Conservation (phyloP, 2,329 filamentous ascomycete species). For the Neospermospora avenae region DNA sequence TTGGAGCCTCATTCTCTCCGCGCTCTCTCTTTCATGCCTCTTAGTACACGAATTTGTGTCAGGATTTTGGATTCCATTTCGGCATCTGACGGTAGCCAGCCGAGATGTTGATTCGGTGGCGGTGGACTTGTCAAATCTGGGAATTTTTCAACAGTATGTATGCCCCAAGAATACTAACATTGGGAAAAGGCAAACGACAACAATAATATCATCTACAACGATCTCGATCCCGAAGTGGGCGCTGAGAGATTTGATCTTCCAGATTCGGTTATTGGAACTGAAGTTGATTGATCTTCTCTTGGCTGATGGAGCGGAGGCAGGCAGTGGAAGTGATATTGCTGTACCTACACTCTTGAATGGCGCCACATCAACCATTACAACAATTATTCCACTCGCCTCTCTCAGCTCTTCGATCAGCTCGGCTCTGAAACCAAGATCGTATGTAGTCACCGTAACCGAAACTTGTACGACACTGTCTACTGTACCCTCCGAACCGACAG, state of each 20-base stretch:
- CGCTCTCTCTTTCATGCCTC: constrained; percentile 6
- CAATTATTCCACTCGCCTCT: background rate
- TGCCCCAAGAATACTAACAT: constrained; percentile 16
- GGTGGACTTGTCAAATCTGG: constrained; percentile 5
- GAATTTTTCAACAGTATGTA: constrained; percentile 18
- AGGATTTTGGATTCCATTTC: constrained; percentile 5
- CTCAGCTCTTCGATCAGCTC: background rate
- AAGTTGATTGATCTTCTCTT: constrained; percentile 1
- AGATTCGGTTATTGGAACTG: constrained; percentile 7
- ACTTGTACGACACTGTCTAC: background rate
- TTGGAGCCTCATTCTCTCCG: constrained; percentile 4
- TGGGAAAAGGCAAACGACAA: constrained; percentile 8
- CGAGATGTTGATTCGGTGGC: background rate
- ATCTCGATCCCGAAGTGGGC: constrained; percentile 11
- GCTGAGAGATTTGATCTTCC: constrained; percentile 3
- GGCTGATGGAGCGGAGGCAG: background rate
- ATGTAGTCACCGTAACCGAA: too few relatives aligned
- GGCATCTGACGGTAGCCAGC: background rate
- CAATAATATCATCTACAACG: constrained; percentile 3
- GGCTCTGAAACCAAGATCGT: background rate
- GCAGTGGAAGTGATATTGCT: background rate
- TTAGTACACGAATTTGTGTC: background rate
- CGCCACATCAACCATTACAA: background rate
- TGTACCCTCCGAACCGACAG: background rate
- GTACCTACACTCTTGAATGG: background rate